These are phyloP conservation scores for Eurotiales sp. DNA, from an alignment of 2,329 filamentous ascomycete genomes.

Conservation along the genomic window DNA sequence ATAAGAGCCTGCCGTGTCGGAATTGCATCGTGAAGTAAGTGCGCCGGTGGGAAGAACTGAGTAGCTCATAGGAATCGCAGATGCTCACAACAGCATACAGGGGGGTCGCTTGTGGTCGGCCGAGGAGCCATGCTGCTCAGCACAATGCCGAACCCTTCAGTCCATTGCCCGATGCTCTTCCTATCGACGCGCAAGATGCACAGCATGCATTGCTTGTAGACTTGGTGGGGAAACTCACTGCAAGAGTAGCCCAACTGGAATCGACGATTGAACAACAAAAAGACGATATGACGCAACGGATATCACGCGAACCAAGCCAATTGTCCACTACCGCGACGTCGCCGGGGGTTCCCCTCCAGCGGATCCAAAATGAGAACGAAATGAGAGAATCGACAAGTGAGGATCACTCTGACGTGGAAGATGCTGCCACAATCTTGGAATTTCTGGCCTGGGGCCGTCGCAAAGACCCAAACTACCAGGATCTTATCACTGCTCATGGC, in stretches of 20 bases:
- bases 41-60: not conserved
- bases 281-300: not conserved
- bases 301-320: constrained; percentile 2
- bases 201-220: not conserved
- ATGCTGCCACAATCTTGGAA: constrained; percentile 44
- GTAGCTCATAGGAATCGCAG: not conserved
- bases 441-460: constrained; percentile 46
- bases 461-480: constrained; percentile 31
- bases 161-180: not conserved
- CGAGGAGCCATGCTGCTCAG: not conserved
- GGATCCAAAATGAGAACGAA: not conserved
- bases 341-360: not conserved
- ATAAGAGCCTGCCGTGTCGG: constrained; percentile 10
- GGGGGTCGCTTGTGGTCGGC: constrained; percentile 1
- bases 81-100: not conserved
- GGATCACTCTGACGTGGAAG: constrained; percentile 27
- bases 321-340: not conserved
- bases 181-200: not conserved
- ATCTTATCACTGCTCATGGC: not conserved
- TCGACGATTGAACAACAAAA: not conserved
- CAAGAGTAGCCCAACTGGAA: constrained; percentile 5
- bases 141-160: not conserved
- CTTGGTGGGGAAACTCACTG: constrained; percentile 3
- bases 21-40: constrained; percentile 11
- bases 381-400: not conserved